A percentile compares a stretch with the other conserved stretches of the same genome.
phyloP scores from a whole-genome alignment of 139 green algal species.

The Mychonastes homosphaera region DNA sequence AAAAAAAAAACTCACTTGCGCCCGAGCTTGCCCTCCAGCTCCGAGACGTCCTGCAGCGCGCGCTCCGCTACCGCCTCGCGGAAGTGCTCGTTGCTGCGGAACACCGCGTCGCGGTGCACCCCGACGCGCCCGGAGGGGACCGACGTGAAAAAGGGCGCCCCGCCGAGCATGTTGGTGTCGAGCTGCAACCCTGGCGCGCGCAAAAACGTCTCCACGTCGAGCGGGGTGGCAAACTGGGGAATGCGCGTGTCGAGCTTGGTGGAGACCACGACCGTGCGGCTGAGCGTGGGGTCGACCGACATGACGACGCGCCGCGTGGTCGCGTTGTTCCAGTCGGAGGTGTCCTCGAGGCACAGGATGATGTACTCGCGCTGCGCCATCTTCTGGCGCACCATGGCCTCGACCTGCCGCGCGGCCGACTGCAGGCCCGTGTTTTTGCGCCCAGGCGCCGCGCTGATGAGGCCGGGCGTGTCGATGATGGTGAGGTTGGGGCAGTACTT shows the following conservation, averaged over 20 bases:
- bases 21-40: conserved; percentile 61
- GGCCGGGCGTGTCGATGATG: conserved; percentile 92
- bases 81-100: conserved; percentile 86
- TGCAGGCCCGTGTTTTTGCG: conserved; percentile 61
- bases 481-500: conserved; percentile 93
- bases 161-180: conserved; percentile 62
- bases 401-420: conserved; percentile 45
- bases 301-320: conserved; percentile 86
- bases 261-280: conserved; percentile 83
- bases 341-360: conserved; percentile 93
- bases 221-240: conserved; percentile 73
- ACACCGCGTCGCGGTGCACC: conserved; percentile 56
- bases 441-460: conserved; percentile 87
- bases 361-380: conserved; percentile 88
- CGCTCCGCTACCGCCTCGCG: conserved; percentile 60
- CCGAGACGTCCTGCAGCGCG: conserved; percentile 56
- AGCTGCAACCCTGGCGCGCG: conserved; percentile 6
- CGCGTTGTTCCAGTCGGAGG: conserved; percentile 87
- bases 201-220: conserved; percentile 87
- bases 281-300: conserved; percentile 79
- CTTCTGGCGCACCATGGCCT: conserved; percentile 81
- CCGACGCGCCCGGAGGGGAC: conserved; percentile 84
- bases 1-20: conserved; percentile 26
- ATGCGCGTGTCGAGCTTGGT: conserved; percentile 95
- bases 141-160: conserved; percentile 89